Evolutionary conservation across 306 rosid species (phyloP).

Genomic region (Vachellia collinsii): DNA sequence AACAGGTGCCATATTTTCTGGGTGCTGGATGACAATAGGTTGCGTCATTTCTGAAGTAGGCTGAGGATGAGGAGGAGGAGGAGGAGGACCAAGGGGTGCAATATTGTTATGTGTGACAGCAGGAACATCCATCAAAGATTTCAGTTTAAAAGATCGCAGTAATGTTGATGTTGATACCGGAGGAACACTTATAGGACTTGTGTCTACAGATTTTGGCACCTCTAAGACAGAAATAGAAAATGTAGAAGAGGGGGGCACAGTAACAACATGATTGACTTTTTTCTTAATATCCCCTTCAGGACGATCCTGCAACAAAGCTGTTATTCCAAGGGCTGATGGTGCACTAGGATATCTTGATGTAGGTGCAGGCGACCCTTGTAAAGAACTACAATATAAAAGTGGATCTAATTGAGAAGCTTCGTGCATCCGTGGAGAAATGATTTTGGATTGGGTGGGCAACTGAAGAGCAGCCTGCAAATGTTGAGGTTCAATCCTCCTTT

Average conservation of each 20-base stretch:
- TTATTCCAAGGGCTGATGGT: conserved; percentile 84
- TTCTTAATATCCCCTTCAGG: conserved; percentile 48
- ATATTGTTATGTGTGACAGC: conserved; percentile 32
- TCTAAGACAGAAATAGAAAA: conserved; percentile 42
- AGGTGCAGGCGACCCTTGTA: conserved; percentile 66
- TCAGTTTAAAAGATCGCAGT: conserved; percentile 34
- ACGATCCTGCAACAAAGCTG: conserved; percentile 83
- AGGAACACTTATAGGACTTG: conserved; percentile 41
- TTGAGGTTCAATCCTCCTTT: conserved; percentile 26
- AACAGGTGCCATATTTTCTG: conserved; percentile 37
- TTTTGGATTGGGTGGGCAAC: conserved; percentile 65
- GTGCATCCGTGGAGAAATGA: conserved; percentile 68
- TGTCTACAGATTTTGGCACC: conserved; percentile 42
- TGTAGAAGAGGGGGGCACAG: conserved; percentile 37
- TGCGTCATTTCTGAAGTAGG: conserved; percentile 35
- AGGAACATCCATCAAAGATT: conserved; percentile 45
- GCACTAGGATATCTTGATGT: conserved; percentile 67
- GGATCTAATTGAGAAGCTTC: conserved; percentile 59
- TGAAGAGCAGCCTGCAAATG: conserved; percentile 59
- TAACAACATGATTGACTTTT: conserved; percentile 46
- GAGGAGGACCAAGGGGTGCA: conserved; percentile 30
- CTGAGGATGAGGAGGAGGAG: conserved; percentile 36
- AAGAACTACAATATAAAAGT: conserved; percentile 56
- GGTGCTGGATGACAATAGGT: conserved; percentile 27
- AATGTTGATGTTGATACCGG: conserved; percentile 37